Evolutionary conservation across 2,329 filamentous ascomycete species (phyloP), one percentile per base, ranked within the genome.

Genomic region (Basipetospora chlamydospora): DNA sequence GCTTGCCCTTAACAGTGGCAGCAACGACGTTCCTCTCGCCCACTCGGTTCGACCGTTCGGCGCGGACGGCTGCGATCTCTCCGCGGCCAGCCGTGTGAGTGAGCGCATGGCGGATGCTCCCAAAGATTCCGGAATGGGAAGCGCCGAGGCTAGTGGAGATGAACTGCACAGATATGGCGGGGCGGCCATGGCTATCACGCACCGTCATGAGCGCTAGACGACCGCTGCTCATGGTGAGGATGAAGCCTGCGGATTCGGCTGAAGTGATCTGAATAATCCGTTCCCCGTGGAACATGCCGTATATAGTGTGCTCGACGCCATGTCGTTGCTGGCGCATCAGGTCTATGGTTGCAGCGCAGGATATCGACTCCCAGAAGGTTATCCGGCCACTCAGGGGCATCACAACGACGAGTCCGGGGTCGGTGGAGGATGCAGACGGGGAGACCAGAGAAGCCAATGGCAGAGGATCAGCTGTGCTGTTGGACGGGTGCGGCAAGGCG

Each of bases 301-400:
- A 66, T 42, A 94, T 74, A 3, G 63, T 63, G 31, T 82, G 75
- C 49, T 92, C 84, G 12, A 93, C 73, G 12, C 83, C 83, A 44
- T 77, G 79, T 44, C 81, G 77, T 49, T 83, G 81, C 52, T 92
- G 80, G 44, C 81, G 79, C 49, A 88, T 82, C 28, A 92, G 73
- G 43, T 82, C 83, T 38, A 92, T 68, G 1, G 84, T 85, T 26
- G 86, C 82, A 8, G 85, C 86, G 54, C 77, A 86, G 39, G 88
- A 86, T 43, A 96, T 82, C 26, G 85, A 92, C 54, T 96, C 90
- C 86, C 90, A 96, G 56, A 90, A 96, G 30, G 84, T 78, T 36
- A 96, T 75, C 55, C 79, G 87, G 36, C 90, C 90, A 33, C 70
- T 86, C 13, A 73, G 73, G 10, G 88, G 82, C 61, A 88, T 83